Percentiles rank a stretch among this genome's conserved stretches.
Conservation (phyloP, 2,329 filamentous ascomycete genomes). For the Fusarium transvaalense region DNA sequence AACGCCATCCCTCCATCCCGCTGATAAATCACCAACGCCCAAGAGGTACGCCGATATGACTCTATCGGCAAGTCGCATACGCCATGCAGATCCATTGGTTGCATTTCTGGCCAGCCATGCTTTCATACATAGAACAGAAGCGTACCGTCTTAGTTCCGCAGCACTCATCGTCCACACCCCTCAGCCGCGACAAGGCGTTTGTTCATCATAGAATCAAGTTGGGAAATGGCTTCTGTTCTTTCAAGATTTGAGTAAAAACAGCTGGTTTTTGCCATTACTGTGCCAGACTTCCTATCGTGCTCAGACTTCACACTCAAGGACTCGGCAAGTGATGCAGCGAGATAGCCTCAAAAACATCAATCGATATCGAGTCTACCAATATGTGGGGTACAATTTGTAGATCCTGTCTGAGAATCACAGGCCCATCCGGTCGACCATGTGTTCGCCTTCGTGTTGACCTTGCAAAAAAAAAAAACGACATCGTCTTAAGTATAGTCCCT, state of each 20-base stretch:
- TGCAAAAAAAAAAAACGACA: background rate
- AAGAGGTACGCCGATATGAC: constrained; percentile 15
- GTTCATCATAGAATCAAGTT: background rate
- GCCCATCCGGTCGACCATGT: background rate
- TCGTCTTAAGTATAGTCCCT: background rate
- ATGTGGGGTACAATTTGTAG: too few relatives aligned
- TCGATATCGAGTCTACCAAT: too few relatives aligned
- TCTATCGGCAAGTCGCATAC: constrained; percentile 21
- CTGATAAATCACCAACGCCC: constrained; percentile 23
- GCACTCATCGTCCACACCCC: background rate
- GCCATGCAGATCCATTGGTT: constrained; percentile 29
- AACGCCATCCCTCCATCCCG: constrained; percentile 6
- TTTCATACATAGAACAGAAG: constrained; percentile 13
- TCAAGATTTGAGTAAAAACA: background rate
- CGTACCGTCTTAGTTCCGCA: constrained; percentile 9
- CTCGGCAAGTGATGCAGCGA: background rate
- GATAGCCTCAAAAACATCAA: background rate
- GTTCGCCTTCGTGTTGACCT: too few relatives aligned
- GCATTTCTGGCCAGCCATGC: constrained; percentile 3
- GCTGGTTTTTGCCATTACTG: background rate
- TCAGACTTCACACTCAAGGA: background rate
- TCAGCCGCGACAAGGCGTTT: background rate
- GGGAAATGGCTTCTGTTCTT: background rate
- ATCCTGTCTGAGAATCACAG: background rate
- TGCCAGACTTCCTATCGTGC: background rate